Evolutionary conservation across 176 grass and related monocot species (phyloP).

Genomic region (Zea luxurians): DNA sequence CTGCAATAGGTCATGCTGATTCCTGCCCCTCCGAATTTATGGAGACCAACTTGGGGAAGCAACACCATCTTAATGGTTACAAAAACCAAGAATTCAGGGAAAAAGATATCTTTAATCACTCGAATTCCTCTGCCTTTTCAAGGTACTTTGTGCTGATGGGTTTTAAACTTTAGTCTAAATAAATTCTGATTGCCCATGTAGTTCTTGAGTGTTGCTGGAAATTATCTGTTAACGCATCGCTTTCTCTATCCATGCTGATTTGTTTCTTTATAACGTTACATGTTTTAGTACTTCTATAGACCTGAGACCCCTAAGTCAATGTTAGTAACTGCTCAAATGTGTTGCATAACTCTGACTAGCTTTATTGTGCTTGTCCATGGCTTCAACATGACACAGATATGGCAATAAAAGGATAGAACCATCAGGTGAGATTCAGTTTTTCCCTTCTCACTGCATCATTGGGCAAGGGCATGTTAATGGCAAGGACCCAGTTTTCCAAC

Average conservation of each 20-base stretch:
- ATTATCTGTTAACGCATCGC: conserved; percentile 12
- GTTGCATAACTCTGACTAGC: conserved; percentile 19
- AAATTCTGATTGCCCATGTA: not conserved
- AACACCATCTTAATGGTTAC: conserved; percentile 38
- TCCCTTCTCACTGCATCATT: conserved; percentile 37
- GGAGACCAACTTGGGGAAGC: conserved; percentile 39
- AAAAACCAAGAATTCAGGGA: conserved; percentile 44
- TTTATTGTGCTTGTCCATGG: conserved; percentile 28
- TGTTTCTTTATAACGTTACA: conserved; percentile 14
- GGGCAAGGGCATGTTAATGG: conserved; percentile 43
- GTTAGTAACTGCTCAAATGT: conserved; percentile 14
- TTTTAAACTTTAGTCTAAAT: conserved; percentile 12
- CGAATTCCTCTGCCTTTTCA: conserved; percentile 85
- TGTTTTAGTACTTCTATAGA: conserved; percentile 1
- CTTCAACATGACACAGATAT: conserved; percentile 60
- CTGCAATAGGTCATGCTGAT: conserved; percentile 43
- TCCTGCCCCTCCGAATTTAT: conserved; percentile 47
- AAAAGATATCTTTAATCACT: conserved; percentile 84
- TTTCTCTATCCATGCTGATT: not conserved
- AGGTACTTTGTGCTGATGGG: conserved; percentile 49
- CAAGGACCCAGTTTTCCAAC: conserved; percentile 37
- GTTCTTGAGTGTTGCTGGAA: not conserved
- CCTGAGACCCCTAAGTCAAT: not conserved
- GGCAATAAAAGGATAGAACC: conserved; percentile 59
- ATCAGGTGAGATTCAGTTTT: conserved; percentile 44